phyloP scores from a whole-genome alignment of 2,329 filamentous ascomycete genomes.

The Cladosporium sp. region DNA sequence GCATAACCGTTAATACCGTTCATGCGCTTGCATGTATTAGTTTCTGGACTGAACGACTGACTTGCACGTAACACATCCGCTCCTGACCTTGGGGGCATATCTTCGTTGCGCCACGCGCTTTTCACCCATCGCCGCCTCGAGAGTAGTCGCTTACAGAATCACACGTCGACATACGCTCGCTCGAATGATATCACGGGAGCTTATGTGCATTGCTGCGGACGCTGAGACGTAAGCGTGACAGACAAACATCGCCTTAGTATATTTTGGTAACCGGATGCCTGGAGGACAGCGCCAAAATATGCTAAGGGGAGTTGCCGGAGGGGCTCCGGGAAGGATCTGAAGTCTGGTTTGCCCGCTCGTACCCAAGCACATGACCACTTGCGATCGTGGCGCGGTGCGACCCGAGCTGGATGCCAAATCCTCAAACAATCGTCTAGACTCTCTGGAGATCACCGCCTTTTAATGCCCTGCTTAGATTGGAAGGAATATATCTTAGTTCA shows the following conservation, averaged over 20 bases:
- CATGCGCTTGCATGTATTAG: background rate
- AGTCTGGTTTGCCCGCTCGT: constrained; percentile 12
- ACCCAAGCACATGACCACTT: background rate
- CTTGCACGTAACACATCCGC: constrained; percentile 59
- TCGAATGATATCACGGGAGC: background rate
- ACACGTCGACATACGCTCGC: background rate
- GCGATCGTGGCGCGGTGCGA: background rate
- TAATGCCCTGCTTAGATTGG: background rate
- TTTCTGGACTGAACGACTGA: constrained; percentile 37
- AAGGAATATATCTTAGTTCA: background rate
- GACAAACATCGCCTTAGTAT: background rate
- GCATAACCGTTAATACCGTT: background rate
- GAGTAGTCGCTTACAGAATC: background rate
- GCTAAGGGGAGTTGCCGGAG: too few relatives aligned
- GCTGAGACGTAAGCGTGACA: background rate
- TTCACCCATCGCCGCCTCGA: constrained; percentile 12
- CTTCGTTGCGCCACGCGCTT: constrained; percentile 10
- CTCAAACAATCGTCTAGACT: background rate
- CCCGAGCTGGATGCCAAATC: background rate
- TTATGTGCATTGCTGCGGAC: background rate
- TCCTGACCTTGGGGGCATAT: constrained; percentile 22
- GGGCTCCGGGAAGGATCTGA: constrained; percentile 8
- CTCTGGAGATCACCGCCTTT: background rate
- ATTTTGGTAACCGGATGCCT: background rate
- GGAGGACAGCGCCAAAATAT: too few relatives aligned